A percentile compares a stretch with the other conserved stretches of the same genome.
Evolutionary conservation across 2,329 filamentous ascomycete genomes (phyloP).

Genomic region (Scopulariopsis brevicaulis): DNA sequence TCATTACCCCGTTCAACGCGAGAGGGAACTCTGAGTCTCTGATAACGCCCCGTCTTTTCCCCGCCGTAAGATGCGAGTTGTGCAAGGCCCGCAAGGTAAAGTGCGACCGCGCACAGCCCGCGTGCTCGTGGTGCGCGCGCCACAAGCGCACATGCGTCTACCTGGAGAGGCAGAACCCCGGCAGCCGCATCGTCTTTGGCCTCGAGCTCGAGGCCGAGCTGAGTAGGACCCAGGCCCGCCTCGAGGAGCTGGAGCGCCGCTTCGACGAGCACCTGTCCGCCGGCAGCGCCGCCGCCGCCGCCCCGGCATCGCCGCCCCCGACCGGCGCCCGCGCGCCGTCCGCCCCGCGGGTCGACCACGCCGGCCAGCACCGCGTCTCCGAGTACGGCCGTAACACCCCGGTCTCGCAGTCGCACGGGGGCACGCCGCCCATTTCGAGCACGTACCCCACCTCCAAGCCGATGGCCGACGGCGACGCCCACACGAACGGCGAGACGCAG

Average conservation of each 20-base stretch:
- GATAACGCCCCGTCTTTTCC: background rate
- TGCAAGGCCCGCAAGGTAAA: constrained; percentile 34
- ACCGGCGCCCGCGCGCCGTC: background rate
- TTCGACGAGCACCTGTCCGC: constrained; percentile 28
- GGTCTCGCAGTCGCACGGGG: background rate
- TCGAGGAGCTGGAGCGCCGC: constrained; percentile 27
- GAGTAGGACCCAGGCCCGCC: constrained; percentile 36
- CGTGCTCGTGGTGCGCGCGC: constrained; percentile 61
- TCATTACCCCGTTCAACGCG: background rate
- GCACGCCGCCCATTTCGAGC: background rate
- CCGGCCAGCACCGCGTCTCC: background rate
- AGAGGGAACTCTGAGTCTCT: background rate
- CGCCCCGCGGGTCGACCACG: background rate
- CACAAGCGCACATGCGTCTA: constrained; percentile 59
- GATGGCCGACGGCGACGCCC: background rate
- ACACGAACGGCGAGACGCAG: background rate
- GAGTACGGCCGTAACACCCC: background rate
- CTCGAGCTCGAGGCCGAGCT: constrained; percentile 46
- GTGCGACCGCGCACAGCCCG: constrained; percentile 41
- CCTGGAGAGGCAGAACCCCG: constrained; percentile 59
- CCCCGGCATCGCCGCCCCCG: background rate
- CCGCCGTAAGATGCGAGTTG: constrained; percentile 24
- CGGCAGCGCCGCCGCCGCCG: constrained; percentile 13
- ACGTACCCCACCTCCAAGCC: background rate
- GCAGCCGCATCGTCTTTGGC: constrained; percentile 49